Conservation (phyloP, 176 grass and related monocot genomes). For the Rhynchospora tenuis region DNA sequence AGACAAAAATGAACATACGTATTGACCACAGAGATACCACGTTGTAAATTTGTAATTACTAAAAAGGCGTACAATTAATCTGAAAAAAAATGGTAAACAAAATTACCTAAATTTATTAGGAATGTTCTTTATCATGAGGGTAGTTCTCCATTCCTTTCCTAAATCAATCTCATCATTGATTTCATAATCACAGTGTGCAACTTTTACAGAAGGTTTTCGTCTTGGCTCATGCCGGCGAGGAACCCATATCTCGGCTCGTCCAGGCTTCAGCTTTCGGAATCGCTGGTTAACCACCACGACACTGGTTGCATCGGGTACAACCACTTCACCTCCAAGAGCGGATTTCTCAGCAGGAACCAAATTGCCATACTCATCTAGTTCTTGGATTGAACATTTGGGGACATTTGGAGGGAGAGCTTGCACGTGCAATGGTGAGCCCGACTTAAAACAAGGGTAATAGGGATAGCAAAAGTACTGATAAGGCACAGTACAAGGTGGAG, state of each 20-base stretch:
- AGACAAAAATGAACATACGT: neutral
- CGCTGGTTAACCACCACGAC: neutral
- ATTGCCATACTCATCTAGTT: neutral
- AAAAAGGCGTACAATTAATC: neutral
- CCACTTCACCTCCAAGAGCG: neutral
- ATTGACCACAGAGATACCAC: too few species aligned
- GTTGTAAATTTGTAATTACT: too few species aligned
- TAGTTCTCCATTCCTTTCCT: neutral
- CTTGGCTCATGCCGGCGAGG: neutral
- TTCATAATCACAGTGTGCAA: neutral
- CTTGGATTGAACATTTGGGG: neutral
- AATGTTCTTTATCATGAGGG: slow-evolving; percentile 54
- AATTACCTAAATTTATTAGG: slow-evolving; percentile 37
- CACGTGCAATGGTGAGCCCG: neutral
- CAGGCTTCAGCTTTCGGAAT: neutral
- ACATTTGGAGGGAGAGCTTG: neutral
- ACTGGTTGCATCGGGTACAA: neutral
- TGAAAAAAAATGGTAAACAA: neutral
- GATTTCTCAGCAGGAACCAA: neutral
- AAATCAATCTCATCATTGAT: neutral
- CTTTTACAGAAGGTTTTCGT: neutral
- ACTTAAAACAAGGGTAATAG: too few species aligned
- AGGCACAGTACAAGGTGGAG: neutral
- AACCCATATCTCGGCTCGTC: neutral
- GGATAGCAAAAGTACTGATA: neutral